Evolutionary conservation across 129 eudicot species (phyloP), one percentile per base, ranked within the genome.

Genomic region (Solidago caesia): DNA sequence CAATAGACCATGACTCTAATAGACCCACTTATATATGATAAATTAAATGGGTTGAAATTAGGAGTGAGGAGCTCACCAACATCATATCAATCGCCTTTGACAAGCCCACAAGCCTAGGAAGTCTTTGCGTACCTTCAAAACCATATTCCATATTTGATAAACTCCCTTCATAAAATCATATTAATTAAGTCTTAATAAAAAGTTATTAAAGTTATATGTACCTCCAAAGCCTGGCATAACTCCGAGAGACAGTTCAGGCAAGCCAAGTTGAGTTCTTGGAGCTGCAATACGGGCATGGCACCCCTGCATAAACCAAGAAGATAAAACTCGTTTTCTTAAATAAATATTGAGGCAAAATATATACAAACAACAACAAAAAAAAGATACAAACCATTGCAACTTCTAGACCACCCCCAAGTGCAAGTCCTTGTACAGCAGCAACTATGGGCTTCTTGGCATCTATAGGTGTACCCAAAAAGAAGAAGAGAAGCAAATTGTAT

Each of bases 361-460:
- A 49, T 52, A 8, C 3, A 33, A 33, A 33, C 39, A 33, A 29
- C 7, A 49, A 27, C 14, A 69, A 49, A 46, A 77, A 77, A 21
- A 21, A 21, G 21, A 68, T 64, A 81, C 97, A 69, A 78, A 94
- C 99, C 99, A 94, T 71, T 33, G 96, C 93, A 63, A 91, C 53
- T 80, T 93, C 98, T 79, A 93, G 84, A 67, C 98, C 98, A 85
- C 98, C 98, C 73, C 98, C 98, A 59, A 93, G 91, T 67, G 98
- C 98, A 86, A 93, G 98, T 57, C 98, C 98, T 84, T 86, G 82
- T 15, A 93, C 83, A 75, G 98, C 98, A 73, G 98, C 98, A 86
- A 93, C 98, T 29, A 76, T 82, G 29, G 98, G 98, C 78, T 94
- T 94, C 76, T 82, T 87, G 45, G 82, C 85, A 87, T 94, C 99